These are phyloP conservation scores for Ogataea haglerorum DNA, from an alignment of 805 yeast species.

Conservation along the genomic window DNA sequence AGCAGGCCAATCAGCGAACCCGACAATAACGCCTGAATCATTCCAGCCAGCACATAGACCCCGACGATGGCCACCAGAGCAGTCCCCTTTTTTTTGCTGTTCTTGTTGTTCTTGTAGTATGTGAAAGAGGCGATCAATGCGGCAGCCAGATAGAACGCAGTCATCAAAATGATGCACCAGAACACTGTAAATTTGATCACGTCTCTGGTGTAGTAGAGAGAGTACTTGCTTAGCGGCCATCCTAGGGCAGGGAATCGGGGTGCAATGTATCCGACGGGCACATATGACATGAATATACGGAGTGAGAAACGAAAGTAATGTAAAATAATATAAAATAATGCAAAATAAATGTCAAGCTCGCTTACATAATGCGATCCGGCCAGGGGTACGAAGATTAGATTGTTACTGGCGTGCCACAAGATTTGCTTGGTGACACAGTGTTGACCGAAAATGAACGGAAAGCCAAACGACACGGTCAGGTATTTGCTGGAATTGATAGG, in stretches of 20 bases:
- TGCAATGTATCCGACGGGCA: slow-evolving; percentile 77
- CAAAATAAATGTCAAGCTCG: background rate
- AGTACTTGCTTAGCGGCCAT: slow-evolving; percentile 63
- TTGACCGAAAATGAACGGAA: too few species aligned
- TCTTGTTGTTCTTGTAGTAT: slow-evolving; percentile 36
- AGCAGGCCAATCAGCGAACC: slow-evolving; percentile 80
- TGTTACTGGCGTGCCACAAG: too few species aligned
- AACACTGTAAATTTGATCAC: slow-evolving; percentile 79
- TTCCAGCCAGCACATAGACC: slow-evolving; percentile 51
- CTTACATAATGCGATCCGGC: too few species aligned
- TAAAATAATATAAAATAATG: too few species aligned
- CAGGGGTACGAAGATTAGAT: too few species aligned
- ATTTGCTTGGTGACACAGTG: too few species aligned
- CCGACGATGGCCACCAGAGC: slow-evolving; percentile 41
- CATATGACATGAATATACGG: slow-evolving; percentile 8
- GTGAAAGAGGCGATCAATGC: slow-evolving; percentile 59
- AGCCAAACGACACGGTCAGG: too few species aligned
- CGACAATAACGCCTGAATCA: slow-evolving; percentile 59
- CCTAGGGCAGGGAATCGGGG: slow-evolving; percentile 80
- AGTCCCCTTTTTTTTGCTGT: slow-evolving; percentile 10
- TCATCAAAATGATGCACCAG: slow-evolving; percentile 75
- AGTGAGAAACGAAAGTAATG: background rate
- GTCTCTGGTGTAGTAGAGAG: slow-evolving; percentile 65
- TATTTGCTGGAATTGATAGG: too few species aligned
- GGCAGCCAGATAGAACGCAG: slow-evolving; percentile 58